phyloP scores from a whole-genome alignment of 2,329 filamentous ascomycete genomes.

The Didymella exigua region DNA sequence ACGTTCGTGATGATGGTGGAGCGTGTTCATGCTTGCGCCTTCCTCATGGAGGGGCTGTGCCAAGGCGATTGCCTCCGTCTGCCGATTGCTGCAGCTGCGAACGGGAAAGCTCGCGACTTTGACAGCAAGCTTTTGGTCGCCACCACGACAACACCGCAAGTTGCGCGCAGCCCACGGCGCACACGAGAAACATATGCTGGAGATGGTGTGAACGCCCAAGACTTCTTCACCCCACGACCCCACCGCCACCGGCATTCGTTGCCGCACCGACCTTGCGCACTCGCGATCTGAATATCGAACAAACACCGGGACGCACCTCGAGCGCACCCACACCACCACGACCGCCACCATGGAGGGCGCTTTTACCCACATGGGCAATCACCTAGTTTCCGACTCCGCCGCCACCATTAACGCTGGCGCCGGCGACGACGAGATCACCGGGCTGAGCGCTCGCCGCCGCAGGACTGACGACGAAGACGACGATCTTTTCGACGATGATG shows the following conservation, averaged over 20 bases:
- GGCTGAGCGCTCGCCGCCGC: conserved; percentile 71
- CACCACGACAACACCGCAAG: conserved; percentile 19
- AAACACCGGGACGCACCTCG: conserved; percentile 10
- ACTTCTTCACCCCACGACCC: conserved; percentile 10
- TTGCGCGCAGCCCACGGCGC: conserved; percentile 29
- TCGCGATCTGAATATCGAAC: conserved; percentile 15
- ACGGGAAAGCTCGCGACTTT: conserved; percentile 13
- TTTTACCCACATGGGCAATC: conserved; percentile 86
- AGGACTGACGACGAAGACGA: conserved; percentile 87
- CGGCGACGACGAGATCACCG: conserved; percentile 82
- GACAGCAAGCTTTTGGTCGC: conserved; percentile 24
- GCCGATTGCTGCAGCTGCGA: conserved; percentile 11
- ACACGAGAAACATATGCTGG: conserved; percentile 14
- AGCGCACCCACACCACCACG: conserved; percentile 15
- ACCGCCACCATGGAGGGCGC: conserved; percentile 73
- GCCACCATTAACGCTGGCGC: conserved; percentile 88
- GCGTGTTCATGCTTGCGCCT: neutral
- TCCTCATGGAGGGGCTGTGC: conserved; percentile 3
- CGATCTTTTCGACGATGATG: conserved; percentile 77
- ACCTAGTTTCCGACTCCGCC: conserved; percentile 81
- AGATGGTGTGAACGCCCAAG: conserved; percentile 35
- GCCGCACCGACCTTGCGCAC: conserved; percentile 16
- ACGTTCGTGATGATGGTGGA: neutral
- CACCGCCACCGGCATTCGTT: conserved; percentile 9
- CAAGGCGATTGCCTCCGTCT: conserved; percentile 8